phyloP scores from a whole-genome alignment of 1,139 yeast species.

The Sugiyamaella castrensis region DNA sequence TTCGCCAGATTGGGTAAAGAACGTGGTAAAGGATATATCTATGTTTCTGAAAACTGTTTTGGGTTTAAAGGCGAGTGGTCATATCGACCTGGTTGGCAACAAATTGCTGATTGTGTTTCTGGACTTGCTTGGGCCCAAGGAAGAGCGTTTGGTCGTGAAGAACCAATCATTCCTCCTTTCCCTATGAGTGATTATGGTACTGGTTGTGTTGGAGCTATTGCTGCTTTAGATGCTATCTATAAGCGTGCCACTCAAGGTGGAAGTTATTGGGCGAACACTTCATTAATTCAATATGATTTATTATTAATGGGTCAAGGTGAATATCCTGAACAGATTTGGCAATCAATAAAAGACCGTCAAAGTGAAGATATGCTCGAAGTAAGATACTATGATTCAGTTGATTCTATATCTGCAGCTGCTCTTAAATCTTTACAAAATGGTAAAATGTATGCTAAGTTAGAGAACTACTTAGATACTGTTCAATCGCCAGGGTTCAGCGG shows the following conservation, averaged over 20 bases:
- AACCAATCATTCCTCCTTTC: constrained; percentile 40
- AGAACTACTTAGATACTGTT: constrained; percentile 31
- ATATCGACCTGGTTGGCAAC: constrained; percentile 41
- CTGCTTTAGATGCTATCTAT: constrained; percentile 35
- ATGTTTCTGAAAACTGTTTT: constrained; percentile 39
- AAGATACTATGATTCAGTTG: constrained; percentile 38
- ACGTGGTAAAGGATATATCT: constrained; percentile 38
- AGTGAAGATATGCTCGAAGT: constrained; percentile 27
- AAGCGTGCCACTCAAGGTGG: constrained; percentile 37
- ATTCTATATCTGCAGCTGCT: constrained; percentile 35
- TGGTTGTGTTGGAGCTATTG: constrained; percentile 40
- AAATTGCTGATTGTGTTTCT: constrained; percentile 39
- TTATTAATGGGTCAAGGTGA: constrained; percentile 35
- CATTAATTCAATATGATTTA: constrained; percentile 38
- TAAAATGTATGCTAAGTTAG: constrained; percentile 28
- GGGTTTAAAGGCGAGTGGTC: constrained; percentile 39
- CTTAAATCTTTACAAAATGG: constrained; percentile 29
- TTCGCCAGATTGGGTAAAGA: constrained; percentile 31
- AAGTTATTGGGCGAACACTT: constrained; percentile 38
- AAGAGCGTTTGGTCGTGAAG: constrained; percentile 33
- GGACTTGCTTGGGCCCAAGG: constrained; percentile 42
- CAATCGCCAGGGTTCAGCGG: constrained; percentile 34
- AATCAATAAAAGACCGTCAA: constrained; percentile 26
- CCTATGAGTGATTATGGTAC: constrained; percentile 42
- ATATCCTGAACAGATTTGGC: constrained; percentile 33